Evolutionary conservation across 2,329 filamentous ascomycete species (phyloP).

Genomic region (Chrysoporthe deuterocubensis): DNA sequence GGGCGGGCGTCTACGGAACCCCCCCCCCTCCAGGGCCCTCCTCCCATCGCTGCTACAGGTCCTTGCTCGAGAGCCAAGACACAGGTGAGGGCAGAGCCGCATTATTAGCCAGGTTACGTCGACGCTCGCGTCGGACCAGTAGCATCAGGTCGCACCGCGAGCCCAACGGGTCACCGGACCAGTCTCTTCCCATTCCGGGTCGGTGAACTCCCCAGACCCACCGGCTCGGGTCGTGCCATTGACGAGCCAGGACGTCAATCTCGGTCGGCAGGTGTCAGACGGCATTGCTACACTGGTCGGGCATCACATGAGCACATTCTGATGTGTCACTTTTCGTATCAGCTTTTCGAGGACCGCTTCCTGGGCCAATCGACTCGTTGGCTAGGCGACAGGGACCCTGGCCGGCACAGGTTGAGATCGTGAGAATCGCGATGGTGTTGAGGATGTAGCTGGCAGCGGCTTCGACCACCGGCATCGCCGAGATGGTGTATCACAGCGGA

Average conservation of each 20-base stretch:
- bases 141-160: background rate
- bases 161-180: background rate
- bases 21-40: background rate
- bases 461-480: too few relatives aligned
- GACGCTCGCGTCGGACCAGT: background rate
- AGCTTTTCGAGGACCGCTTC: too few relatives aligned
- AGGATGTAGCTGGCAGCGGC: too few relatives aligned
- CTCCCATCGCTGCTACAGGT: background rate
- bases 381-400: too few relatives aligned
- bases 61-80: background rate
- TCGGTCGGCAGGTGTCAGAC: background rate
- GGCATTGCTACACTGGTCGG: too few relatives aligned
- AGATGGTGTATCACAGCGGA: too few relatives aligned
- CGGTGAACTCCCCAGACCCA: background rate
- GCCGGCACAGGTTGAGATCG: too few relatives aligned
- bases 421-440: too few relatives aligned
- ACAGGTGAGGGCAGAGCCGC: constrained; percentile 2
- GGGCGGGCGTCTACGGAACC: too few relatives aligned
- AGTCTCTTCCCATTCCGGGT: background rate
- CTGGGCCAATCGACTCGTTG: too few relatives aligned
- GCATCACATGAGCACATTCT: too few relatives aligned
- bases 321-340: too few relatives aligned
- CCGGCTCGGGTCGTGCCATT: constrained; percentile 8
- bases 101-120: background rate
- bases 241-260: background rate